Percentiles rank a stretch among this genome's conserved stretches.
Evolutionary conservation across 306 rosid species (phyloP).

Genomic region (Ziziphus jujuba): DNA sequence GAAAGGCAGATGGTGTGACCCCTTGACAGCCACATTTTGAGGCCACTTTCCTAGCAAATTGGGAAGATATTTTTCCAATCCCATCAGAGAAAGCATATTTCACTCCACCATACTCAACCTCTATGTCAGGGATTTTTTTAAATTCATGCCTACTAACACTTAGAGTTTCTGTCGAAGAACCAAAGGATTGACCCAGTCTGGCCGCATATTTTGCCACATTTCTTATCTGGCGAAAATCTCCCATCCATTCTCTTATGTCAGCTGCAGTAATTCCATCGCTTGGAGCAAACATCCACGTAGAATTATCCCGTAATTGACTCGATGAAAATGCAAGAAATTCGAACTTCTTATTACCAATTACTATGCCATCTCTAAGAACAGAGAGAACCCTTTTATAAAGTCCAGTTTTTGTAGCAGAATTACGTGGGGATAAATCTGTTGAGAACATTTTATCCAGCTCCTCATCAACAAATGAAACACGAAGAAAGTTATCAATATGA

Average conservation of each 20-base stretch:
- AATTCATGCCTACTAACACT: constrained; percentile 46
- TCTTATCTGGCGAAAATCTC: constrained; percentile 56
- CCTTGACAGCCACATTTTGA: constrained; percentile 52
- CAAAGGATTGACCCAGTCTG: constrained; percentile 84
- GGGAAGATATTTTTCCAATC: constrained; percentile 77
- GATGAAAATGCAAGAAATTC: constrained; percentile 90
- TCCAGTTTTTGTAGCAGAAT: constrained; percentile 45
- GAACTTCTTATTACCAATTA: constrained; percentile 68
- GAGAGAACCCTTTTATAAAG: constrained; percentile 62
- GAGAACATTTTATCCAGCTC: constrained; percentile 63
- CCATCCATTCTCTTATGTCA: constrained; percentile 67
- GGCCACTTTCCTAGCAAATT: constrained; percentile 69
- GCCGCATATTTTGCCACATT: constrained; percentile 97
- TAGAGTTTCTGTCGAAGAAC: constrained; percentile 83
- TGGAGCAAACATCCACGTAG: constrained; percentile 92
- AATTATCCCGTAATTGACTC: constrained; percentile 79
- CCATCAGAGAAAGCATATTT: constrained; percentile 79
- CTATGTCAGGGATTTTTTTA: constrained; percentile 58
- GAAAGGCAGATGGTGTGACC: constrained; percentile 72
- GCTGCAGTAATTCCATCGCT: constrained; percentile 37
- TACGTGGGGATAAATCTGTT: constrained; percentile 64
- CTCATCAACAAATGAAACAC: constrained; percentile 91
- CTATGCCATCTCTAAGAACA: constrained; percentile 60
- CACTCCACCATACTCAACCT: constrained; percentile 5
- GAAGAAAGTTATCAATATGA: constrained; percentile 60